Base-by-base conservation (phyloP, 2,329 filamentous ascomycete species). In the Talaromyces sp. region DNA sequence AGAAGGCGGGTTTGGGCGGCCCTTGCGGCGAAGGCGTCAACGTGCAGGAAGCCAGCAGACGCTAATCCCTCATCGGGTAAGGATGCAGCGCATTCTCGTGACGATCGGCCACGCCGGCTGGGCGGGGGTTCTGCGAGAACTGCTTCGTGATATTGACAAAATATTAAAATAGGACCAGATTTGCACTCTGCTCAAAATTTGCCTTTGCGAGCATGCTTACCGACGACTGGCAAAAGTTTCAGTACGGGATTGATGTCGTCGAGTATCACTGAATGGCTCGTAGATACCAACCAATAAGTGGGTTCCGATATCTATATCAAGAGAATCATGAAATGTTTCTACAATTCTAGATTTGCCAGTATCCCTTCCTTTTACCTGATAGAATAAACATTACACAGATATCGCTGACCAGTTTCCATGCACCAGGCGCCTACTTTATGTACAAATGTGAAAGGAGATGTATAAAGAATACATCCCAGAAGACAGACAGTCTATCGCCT, bases 401-500 rank as follows among this genome's bases (percentile, higher is more conserved):
- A 11, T 46, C 19, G 12, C 12, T 24, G 5, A 24, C 11, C 11
- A 21, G 11, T 24, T 24, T 12, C 19, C 19, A 17, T 46, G 43
- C 19, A 12, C n/a, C 43, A 46, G 6, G 21, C 21, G 43, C 43
- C 21, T 12, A 10, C 24, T 43, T 11, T 61, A 61, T 61, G 48
- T 61, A 48, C 59, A 61, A 38, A 35, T 53, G n/a, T 38, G 17
- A n/a, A 2, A 43, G 27, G 11, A 32, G 31, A 38, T 48, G 51
- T 35, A 17, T 38, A 17, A 38, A 38, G 14, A 8, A 38, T 38
- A 7, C 29, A 11, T 27, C 31, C 21, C 12, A 57, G 21, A 57
- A 19, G n/a, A 51, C 26, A 21, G 21, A 11, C 29, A 50, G 24
- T 31, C 50, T 56, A 62, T 48, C 70, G 72, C 62, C 68, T 75